Evolutionary conservation across 2,329 filamentous ascomycete genomes (phyloP).

Genomic region (Ascochyta pisi): DNA sequence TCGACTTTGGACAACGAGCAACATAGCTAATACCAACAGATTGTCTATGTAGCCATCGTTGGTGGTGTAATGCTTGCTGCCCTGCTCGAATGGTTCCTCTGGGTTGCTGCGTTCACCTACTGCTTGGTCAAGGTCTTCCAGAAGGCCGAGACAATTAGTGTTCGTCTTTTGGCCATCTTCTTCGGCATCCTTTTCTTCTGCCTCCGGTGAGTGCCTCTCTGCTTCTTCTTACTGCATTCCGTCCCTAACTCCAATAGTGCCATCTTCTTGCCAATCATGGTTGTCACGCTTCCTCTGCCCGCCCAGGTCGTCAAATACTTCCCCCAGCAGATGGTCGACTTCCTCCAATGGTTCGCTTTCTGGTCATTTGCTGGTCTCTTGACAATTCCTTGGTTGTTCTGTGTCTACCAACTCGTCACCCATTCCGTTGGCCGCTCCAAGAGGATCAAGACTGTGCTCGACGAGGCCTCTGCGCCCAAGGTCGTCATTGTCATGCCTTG

Average conservation of each 20-base stretch:
- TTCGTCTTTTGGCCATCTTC: conserved; percentile 76
- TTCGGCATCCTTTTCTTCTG: conserved; percentile 77
- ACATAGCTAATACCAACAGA: conserved; percentile 59
- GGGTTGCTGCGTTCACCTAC: conserved; percentile 92
- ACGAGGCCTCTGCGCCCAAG: conserved; percentile 87
- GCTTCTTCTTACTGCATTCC: too few relatives aligned
- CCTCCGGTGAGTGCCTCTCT: conserved; percentile 66
- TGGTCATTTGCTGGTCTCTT: conserved; percentile 88
- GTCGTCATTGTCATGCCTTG: conserved; percentile 97
- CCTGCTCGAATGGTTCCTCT: conserved; percentile 90
- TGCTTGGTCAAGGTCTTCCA: conserved; percentile 86
- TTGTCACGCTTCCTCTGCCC: conserved; percentile 88
- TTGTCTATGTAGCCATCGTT: conserved; percentile 83
- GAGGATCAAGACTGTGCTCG: conserved; percentile 81
- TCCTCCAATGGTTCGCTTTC: conserved; percentile 94
- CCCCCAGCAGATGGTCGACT: conserved; percentile 69
- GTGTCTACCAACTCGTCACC: conserved; percentile 88
- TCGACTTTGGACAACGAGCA: not conserved
- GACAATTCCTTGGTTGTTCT: conserved; percentile 90
- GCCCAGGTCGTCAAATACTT: conserved; percentile 74
- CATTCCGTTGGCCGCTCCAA: conserved; percentile 83
- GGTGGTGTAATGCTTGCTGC: conserved; percentile 83
- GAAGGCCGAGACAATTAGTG: conserved; percentile 89
- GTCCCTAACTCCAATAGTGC: conserved; percentile 58
- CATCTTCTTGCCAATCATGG: conserved; percentile 91